phyloP scores from a whole-genome alignment of 2,329 filamentous ascomycete genomes.

The Malbranchea zuffiana region DNA sequence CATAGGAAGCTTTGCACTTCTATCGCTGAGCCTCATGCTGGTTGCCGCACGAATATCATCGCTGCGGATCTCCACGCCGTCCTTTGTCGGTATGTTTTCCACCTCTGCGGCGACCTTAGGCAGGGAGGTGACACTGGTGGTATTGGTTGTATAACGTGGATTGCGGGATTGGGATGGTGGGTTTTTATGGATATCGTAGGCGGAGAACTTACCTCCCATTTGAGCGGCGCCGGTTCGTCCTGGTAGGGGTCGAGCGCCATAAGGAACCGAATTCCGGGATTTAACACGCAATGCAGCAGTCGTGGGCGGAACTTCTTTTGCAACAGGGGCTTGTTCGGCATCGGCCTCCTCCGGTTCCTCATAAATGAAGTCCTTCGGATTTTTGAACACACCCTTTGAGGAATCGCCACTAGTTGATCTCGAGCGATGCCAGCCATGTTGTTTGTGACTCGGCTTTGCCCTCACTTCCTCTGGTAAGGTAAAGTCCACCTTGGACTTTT shows the following conservation, averaged over 20 bases:
- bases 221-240: slow-evolving; percentile 36
- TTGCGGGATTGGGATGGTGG: slow-evolving; percentile 74
- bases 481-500: slow-evolving; percentile 33
- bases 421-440: slow-evolving; percentile 17
- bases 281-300: slow-evolving; percentile 46
- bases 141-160: slow-evolving; percentile 65
- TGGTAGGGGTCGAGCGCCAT: slow-evolving; percentile 33
- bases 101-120: slow-evolving; percentile 19
- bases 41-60: slow-evolving; percentile 86
- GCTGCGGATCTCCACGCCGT: slow-evolving; percentile 70
- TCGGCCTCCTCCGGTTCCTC: slow-evolving; percentile 60
- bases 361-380: slow-evolving; percentile 59
- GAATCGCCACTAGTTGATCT: slow-evolving; percentile 30
- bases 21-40: slow-evolving; percentile 75
- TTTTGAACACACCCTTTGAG: slow-evolving; percentile 44
- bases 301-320: slow-evolving; percentile 19
- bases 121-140: slow-evolving; percentile 28
- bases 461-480: slow-evolving; percentile 24
- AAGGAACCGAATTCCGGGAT: slow-evolving; percentile 52
- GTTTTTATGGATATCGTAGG: slow-evolving; percentile 72
- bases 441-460: slow-evolving; percentile 13
- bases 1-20: slow-evolving; percentile 75
- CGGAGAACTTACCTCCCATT: slow-evolving; percentile 36
- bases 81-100: slow-evolving; percentile 51
- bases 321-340: slow-evolving; percentile 19